Base-by-base conservation (phyloP, 2,329 filamentous ascomycete genomes). In the Phialemoniopsis sp. region DNA sequence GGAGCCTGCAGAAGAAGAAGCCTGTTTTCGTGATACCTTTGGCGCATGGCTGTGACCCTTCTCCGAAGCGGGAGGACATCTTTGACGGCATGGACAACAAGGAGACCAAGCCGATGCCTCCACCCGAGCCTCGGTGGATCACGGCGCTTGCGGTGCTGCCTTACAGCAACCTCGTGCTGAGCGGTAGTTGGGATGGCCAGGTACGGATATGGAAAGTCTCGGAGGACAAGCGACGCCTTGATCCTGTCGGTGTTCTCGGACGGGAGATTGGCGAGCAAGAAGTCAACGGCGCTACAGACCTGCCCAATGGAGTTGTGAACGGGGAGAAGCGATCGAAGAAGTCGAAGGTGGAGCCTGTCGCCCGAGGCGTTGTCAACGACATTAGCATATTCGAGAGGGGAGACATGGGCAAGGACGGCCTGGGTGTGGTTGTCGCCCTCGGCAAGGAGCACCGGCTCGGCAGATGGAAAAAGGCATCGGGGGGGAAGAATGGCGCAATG, bases 1-100 rank as follows among this genome's bases (percentile, higher is more conserved):
- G 91, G 91, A 89, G 82, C 44, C 73, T 89, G 16, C 78, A 90
- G 58, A 95, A 95, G 70, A 98, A 98, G 76, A 97, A 97, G 64
- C 85, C 93, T 1, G 72, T 98, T 9, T 86, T 83, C 62, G 86
- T 87, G 4, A 67, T 93, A 33, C 76, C 84, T 3, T 72, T 87
- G 21, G 89, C 91, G 4, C 93, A 98, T 61, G 93, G 93, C 26
- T 68, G 94, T 37, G 89, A 96, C 43, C 78, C 82, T 4, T 70
- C 84, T 3, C 66, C 90, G 37, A 68, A 73, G 3, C 75, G 85
- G 2, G 73, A 83, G 15, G 73, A 87, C 50, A 78, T 82, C 29
- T 88, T 88, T 26, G 91, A 84, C 1, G 85, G 89, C n/a, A 88
- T 89, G 54, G 59, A 67, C 36, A 56, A 85, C 40, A 81, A 83